Evolutionary conservation across 129 eudicot genomes (phyloP), one percentile per base, ranked within the genome.

Genomic region (Pseudognaphalium luteoalbum): DNA sequence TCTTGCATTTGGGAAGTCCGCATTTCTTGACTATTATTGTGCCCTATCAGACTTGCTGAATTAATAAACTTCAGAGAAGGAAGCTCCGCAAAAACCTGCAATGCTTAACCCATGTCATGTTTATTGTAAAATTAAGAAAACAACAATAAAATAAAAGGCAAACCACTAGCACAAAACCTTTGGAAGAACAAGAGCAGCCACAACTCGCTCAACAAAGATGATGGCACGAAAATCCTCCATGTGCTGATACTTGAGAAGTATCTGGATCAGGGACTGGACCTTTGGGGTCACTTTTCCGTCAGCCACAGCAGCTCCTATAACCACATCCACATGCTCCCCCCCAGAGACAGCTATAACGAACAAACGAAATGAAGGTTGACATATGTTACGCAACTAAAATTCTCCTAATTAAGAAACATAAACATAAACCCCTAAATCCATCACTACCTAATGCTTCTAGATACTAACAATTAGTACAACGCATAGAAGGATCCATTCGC

Each of bases 251-350:
- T 85, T 91, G 71, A 89, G 88, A 85, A 94, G 97, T 81, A 94
- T 80, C 82, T 94, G 89, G 75, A 94, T 79, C 82, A 94, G 86
- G 9, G 99, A 94, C 86, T 94, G 99, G 69, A 94, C 99, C 74
- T 94, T 94, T 30, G 99, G 99, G 3, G 99, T 94, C 76, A 94
- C 99, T 83, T 91, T 94, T 44, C 99, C 99, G 65, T 94, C 99
- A 70, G 99, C 99, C 79, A 94, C 99, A 73, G 99, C 99, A 76
- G 97, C 97, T 76, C 99, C 99, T 68, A 91, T 91, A 80, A 91
- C 88, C 87, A 82, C 96, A 80, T 94, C 99, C 64, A 94, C 97
- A 64, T 94, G 99, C 86, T 94, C 99, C 70, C 99, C 99, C 81
- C 93, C 97, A 81, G 99, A 94, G 70, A 87, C 99, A 73, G 84